Evolutionary conservation across 2,329 filamentous ascomycete genomes (phyloP).

Genomic region (Polytolypa hystricis): DNA sequence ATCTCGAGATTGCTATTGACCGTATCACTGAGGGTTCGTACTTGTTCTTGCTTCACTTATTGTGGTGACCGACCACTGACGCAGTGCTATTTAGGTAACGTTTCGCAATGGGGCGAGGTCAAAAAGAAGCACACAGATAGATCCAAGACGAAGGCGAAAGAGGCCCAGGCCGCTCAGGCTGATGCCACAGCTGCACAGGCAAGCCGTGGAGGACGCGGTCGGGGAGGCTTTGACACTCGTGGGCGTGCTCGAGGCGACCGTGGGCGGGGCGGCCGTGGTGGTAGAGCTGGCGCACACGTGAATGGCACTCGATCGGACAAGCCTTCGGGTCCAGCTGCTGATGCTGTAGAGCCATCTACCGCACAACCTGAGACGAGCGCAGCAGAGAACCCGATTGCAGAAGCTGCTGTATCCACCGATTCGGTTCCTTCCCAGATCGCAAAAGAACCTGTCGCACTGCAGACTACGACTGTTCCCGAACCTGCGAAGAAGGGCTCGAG

Average conservation of each 20-base stretch:
- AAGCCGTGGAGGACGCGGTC: constrained; percentile 33
- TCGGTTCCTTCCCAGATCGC: constrained; percentile 7
- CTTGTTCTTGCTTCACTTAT: constrained; percentile 4
- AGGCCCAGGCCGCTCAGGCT: constrained; percentile 24
- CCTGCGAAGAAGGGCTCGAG: constrained; percentile 34
- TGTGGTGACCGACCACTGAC: constrained; percentile 1
- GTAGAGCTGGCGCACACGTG: constrained; percentile 30
- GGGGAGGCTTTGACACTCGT: constrained; percentile 36
- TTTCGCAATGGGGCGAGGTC: constrained; percentile 43
- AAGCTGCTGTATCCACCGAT: constrained; percentile 16
- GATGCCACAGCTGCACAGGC: constrained; percentile 25
- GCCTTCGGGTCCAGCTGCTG: constrained; percentile 12
- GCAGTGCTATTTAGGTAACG: constrained; percentile 29
- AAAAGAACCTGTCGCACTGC: constrained; percentile 13
- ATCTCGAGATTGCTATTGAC: constrained; percentile 39
- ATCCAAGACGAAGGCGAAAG: constrained; percentile 37
- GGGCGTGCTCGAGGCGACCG: constrained; percentile 38
- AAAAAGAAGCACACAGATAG: constrained; percentile 41
- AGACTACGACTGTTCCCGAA: constrained; percentile 27
- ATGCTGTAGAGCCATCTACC: constrained; percentile 1
- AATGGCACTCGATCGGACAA: constrained; percentile 33
- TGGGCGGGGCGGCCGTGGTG: constrained; percentile 37
- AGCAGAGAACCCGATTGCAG: constrained; percentile 15
- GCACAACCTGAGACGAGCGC: constrained; percentile 9
- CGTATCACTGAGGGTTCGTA: constrained; percentile 39